Percentiles rank a stretch among this genome's conserved stretches.
Conservation (phyloP, 805 yeast species). For the Candida parachauliodes region DNA sequence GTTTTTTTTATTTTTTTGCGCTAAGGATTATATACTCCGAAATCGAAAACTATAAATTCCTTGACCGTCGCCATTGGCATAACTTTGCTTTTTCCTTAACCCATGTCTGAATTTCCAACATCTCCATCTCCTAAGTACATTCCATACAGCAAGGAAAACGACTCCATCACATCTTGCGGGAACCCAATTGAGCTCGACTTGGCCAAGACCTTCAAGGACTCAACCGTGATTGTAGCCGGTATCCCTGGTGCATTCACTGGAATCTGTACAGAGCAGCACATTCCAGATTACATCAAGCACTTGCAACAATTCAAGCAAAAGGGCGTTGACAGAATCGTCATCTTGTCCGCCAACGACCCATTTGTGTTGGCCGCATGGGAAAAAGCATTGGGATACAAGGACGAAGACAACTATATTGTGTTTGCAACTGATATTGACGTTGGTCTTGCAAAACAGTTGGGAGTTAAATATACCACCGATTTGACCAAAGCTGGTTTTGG, state of each 20-base stretch:
- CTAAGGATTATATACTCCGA: too few relatives aligned
- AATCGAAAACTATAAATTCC: too few relatives aligned
- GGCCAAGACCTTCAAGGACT: constrained; percentile 31
- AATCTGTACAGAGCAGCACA: constrained; percentile 41
- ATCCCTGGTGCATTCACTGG: constrained; percentile 89
- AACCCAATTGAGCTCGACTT: constrained; percentile 36
- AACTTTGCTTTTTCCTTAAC: background rate
- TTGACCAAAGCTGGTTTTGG: constrained; percentile 41
- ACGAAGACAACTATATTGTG: constrained; percentile 29
- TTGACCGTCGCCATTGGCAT: too few relatives aligned
- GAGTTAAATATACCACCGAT: constrained; percentile 48
- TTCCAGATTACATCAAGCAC: constrained; percentile 37
- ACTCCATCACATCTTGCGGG: constrained; percentile 36
- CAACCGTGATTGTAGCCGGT: constrained; percentile 64
- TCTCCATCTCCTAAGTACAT: constrained; percentile 35
- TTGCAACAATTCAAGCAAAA: constrained; percentile 43
- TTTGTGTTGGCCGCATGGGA: constrained; percentile 45
- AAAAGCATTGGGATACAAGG: constrained; percentile 41
- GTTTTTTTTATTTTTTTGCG: too few relatives aligned
- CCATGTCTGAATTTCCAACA: constrained; percentile 30
- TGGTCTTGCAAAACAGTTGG: constrained; percentile 40
- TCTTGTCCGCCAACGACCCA: constrained; percentile 41
- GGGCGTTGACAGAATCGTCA: constrained; percentile 29
- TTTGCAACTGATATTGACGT: constrained; percentile 40
- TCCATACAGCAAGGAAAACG: constrained; percentile 37